Conservation (phyloP, 768 basidiomycete species). For the Boletellus ananiceps region DNA sequence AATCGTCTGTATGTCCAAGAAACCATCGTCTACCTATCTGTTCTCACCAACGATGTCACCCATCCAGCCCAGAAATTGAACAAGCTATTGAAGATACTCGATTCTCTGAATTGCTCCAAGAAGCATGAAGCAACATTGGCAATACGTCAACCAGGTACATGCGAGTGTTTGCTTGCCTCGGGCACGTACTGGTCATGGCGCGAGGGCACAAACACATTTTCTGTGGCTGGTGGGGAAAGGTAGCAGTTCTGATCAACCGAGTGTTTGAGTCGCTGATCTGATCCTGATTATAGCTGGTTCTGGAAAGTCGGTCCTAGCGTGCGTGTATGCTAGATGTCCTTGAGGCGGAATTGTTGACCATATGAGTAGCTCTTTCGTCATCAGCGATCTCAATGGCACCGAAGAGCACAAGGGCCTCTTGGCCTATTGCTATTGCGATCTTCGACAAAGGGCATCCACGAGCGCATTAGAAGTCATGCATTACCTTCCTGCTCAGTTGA, state of each 20-base stretch:
- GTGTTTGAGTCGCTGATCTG: neutral
- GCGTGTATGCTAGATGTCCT: neutral
- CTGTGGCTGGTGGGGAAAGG: constrained; percentile 19
- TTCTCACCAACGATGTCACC: neutral
- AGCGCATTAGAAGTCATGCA: constrained; percentile 13
- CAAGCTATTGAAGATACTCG: neutral
- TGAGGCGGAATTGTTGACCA: neutral
- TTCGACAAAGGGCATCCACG: constrained; percentile 6
- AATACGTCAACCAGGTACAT: constrained; percentile 9
- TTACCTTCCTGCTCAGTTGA: constrained; percentile 19
- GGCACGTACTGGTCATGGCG: constrained; percentile 7
- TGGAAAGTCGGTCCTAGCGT: constrained; percentile 3
- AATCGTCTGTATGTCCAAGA: constrained; percentile 1
- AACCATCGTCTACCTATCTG: no score
- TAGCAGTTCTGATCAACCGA: neutral
- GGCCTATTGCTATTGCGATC: constrained; percentile 24
- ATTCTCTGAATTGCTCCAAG: neutral
- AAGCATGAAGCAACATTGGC: constrained; percentile 3
- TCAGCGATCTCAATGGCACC: neutral
- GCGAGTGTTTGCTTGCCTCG: constrained; percentile 6
- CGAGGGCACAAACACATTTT: neutral
- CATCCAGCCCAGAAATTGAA: constrained; percentile 1
- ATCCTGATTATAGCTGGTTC: neutral
- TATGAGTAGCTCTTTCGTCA: neutral
- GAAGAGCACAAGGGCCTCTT: neutral